Evolutionary conservation across 2,329 filamentous ascomycete genomes (phyloP).

Genomic region (Aureobasidium sp.): DNA sequence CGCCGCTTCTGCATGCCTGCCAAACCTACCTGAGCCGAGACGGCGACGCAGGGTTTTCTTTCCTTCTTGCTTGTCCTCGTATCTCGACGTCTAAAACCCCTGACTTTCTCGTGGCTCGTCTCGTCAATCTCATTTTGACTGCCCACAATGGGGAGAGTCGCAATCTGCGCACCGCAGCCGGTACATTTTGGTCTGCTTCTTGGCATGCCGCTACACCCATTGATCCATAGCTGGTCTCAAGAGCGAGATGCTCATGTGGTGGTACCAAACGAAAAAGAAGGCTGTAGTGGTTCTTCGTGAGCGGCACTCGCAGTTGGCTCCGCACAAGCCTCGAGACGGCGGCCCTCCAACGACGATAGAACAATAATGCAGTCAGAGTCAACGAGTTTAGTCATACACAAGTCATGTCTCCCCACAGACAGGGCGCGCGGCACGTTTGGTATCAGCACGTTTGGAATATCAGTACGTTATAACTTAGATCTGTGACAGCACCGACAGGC

Average conservation of each 20-base stretch:
- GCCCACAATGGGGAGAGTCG: background rate
- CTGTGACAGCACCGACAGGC: background rate
- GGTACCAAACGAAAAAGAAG: slow-evolving; percentile 8
- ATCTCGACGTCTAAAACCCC: background rate
- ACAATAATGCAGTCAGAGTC: background rate
- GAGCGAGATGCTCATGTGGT: background rate
- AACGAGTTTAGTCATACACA: slow-evolving; percentile 7
- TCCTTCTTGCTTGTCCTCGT: background rate
- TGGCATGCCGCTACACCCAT: background rate
- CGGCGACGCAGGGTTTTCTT: background rate
- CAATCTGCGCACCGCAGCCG: background rate
- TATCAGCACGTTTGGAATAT: slow-evolving; percentile 7
- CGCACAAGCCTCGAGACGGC: background rate
- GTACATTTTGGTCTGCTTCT: background rate
- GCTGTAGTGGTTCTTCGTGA: background rate
- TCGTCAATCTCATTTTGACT: background rate
- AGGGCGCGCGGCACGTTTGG: slow-evolving; percentile 9
- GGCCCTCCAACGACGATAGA: background rate
- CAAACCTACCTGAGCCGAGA: slow-evolving; percentile 1
- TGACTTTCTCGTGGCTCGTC: slow-evolving; percentile 1
- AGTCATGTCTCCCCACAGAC: slow-evolving; percentile 10
- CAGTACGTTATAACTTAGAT: slow-evolving; percentile 11
- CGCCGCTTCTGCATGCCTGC: background rate
- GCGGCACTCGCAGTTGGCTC: background rate
- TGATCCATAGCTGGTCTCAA: background rate